Conservation (phyloP, 2,329 filamentous ascomycete genomes). For the Chrysosporium queenslandicum region DNA sequence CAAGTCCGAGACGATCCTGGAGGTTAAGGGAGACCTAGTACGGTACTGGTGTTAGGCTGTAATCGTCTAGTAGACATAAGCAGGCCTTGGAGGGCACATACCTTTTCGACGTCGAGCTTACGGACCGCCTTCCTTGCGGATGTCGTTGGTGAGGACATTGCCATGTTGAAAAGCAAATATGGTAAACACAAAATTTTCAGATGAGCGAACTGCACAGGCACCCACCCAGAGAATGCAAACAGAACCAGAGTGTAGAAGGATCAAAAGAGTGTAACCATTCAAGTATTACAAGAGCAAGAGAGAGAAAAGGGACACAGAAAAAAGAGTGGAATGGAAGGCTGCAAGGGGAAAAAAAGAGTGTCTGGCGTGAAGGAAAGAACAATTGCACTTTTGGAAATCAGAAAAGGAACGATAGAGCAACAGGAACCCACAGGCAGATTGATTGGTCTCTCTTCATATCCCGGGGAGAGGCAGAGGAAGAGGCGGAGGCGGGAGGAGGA, state of each 20-base stretch:
- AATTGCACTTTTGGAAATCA: not conserved
- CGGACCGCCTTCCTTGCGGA: conserved; percentile 32
- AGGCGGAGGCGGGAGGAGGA: not conserved
- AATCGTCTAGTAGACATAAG: not conserved
- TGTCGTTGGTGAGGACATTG: conserved; percentile 23
- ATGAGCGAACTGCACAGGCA: not conserved
- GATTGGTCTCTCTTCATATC: not conserved
- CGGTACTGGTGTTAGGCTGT: conserved; percentile 19
- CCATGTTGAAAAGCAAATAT: conserved; percentile 22
- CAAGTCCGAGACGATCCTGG: conserved; percentile 86
- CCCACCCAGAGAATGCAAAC: not conserved
- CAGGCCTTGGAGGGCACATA: conserved; percentile 18
- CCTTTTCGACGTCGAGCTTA: conserved; percentile 36
- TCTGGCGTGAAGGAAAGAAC: not conserved
- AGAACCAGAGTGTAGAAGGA: conserved; percentile 10
- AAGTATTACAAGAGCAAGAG: conserved; percentile 6
- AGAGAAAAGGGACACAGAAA: not conserved
- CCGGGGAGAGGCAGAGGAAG: not conserved
- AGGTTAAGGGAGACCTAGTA: conserved; percentile 79
- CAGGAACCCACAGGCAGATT: not conserved
- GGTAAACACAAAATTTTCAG: not conserved
- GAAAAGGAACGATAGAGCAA: conserved; percentile 1
- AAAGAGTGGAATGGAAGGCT: not conserved
- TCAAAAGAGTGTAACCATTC: conserved; percentile 11
- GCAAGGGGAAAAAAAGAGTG: conserved; percentile 5